phyloP scores from a whole-genome alignment of 1,284 basidiomycete genomes.

The Amylostereum areolatum region DNA sequence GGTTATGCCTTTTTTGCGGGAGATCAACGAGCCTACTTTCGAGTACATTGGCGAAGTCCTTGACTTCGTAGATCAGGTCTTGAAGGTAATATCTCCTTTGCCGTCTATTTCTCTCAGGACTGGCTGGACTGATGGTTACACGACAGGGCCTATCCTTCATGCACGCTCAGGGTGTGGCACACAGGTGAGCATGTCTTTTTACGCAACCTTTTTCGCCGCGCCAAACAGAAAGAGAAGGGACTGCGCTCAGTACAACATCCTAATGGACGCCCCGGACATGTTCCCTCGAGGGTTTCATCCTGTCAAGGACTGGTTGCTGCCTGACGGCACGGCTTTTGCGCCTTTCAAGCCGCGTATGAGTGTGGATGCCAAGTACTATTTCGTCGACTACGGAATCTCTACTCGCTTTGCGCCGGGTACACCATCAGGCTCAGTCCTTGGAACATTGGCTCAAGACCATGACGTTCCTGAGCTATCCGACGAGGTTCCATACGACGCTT shows the following conservation, averaged over 20 bases:
- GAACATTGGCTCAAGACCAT: slow-evolving; percentile 14
- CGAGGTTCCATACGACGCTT: neutral
- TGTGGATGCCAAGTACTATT: slow-evolving; percentile 18
- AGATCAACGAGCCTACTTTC: slow-evolving; percentile 16
- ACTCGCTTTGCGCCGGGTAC: slow-evolving; percentile 1
- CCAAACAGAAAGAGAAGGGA: slow-evolving; percentile 17
- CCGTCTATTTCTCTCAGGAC: neutral
- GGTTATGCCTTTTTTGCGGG: slow-evolving; percentile 21
- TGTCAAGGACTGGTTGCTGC: slow-evolving; percentile 1
- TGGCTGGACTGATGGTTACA: neutral
- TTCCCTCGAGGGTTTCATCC: slow-evolving; percentile 23
- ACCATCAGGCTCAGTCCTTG: slow-evolving; percentile 9
- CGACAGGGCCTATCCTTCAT: slow-evolving; percentile 6
- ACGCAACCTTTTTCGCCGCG: too few species aligned
- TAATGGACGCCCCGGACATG: slow-evolving; percentile 21
- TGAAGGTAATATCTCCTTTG: slow-evolving; percentile 17
- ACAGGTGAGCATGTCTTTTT: slow-evolving; percentile 2
- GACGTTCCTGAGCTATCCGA: slow-evolving; percentile 7
- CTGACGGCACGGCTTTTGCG: slow-evolving; percentile 7
- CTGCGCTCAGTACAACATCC: slow-evolving; percentile 19
- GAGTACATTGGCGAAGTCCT: slow-evolving; percentile 19
- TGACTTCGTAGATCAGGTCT: slow-evolving; percentile 19
- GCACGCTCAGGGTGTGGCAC: slow-evolving; percentile 5
- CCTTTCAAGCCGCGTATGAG: slow-evolving; percentile 6
- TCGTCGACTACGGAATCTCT: slow-evolving; percentile 25